Base-by-base conservation (phyloP, 768 basidiomycete genomes). In the Suillus lakei region DNA sequence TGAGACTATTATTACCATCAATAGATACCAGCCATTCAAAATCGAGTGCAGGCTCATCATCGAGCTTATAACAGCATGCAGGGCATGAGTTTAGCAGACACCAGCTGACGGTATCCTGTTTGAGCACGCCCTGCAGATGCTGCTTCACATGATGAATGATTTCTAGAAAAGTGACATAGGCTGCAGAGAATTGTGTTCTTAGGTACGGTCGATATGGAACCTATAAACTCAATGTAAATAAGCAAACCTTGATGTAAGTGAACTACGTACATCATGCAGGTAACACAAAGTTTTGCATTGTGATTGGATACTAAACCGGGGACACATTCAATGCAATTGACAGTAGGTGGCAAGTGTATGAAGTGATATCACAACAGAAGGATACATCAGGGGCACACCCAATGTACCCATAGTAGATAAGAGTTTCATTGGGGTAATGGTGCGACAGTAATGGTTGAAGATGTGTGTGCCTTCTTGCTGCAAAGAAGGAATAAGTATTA, bases 241-340 rank as follows among this genome's bases (percentile, higher is more conserved):
- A 38, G 36, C 4, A 38, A 38, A 38, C 18, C 18, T 18, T 43
- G 8, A n/a, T 43, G 30, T 58, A 9, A 58, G 18, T 10, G 8
- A 12, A 9, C 5, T 21, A 30, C 21, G 18, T 36, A 58, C 36
- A 38, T 38, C 36, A 38, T 38, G 36, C 5, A 38, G 36, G 36
- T 38, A 38, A 38, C 36, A 38, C 7, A 56, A 34, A 5, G 63
- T 62, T 16, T 62, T 51, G 34, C 63, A 62, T 50, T 69, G 62
- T 3, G 68, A 71, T 32, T 72, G 66, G 13, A 76, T 63, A 56
- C 69, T 73, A 46, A 74, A 67, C 1, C 68, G 68, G 0, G 75
- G 74, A 51, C 73, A 74, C 2, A 67, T 67, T 2, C 67, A 66
- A 51, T 73, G 72, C 3, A 69, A 48, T 62, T 76, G 75, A 4